Evolutionary conservation across 805 yeast genomes (phyloP).

Genomic region (Wickerhamiella azyma): DNA sequence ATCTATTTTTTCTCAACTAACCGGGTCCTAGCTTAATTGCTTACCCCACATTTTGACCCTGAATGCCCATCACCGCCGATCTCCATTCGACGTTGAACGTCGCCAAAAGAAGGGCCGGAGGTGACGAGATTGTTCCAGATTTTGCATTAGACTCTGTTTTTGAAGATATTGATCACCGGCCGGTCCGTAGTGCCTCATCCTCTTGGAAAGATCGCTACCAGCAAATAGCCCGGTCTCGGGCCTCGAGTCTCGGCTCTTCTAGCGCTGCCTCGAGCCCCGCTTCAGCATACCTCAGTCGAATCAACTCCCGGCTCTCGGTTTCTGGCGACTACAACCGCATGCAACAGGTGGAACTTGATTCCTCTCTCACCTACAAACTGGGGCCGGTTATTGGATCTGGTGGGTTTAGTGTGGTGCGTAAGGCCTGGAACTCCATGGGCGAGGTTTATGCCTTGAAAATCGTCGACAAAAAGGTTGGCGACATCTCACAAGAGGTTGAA

Average conservation of each 20-base stretch:
- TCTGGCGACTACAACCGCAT: background rate
- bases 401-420: constrained; percentile 11
- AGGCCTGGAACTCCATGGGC: constrained; percentile 4
- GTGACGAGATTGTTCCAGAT: constrained; percentile 12
- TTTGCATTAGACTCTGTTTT: constrained; percentile 5
- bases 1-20: no score
- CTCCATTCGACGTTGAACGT: constrained; percentile 1
- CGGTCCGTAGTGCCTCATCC: background rate
- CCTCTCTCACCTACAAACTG: constrained; percentile 4
- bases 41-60: constrained; percentile 6
- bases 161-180: background rate
- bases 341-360: constrained; percentile 3
- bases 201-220: constrained; percentile 6
- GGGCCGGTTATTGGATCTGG: constrained; percentile 11
- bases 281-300: constrained; percentile 5
- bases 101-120: constrained; percentile 6
- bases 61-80: background rate
- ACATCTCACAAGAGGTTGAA: constrained; percentile 55
- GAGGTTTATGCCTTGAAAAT: constrained; percentile 44
- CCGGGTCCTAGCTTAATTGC: background rate
- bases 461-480: constrained; percentile 33
- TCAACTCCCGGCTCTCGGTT: constrained; percentile 8
- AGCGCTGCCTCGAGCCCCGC: constrained; percentile 4
- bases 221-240: constrained; percentile 3
- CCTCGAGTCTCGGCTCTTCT: constrained; percentile 3